Evolutionary conservation across 208 protist genomes (phyloP), one percentile per base, ranked within the genome.

Genomic region (Crithidia sp.): DNA sequence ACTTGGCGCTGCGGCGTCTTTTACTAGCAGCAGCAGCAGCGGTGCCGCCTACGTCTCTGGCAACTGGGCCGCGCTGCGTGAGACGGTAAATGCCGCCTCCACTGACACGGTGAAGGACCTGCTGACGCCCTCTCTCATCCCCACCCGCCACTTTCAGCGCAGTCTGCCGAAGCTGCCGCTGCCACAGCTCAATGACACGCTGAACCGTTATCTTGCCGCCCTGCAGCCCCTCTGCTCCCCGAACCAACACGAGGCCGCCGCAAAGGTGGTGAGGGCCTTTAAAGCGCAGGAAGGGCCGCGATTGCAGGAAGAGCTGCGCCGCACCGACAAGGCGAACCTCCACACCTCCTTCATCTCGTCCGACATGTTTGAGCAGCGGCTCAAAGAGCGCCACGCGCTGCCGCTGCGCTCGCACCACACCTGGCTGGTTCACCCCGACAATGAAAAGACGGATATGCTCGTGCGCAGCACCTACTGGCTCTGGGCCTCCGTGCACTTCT

Each of bases 301-400:
- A 4, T 61, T 95, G 16, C 91, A 97, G 10, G 83, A 92, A 6
- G 85, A 93, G 70, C 81, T 97, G 17, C 71, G 85, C 12, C 77
- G 80, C 47, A 96, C 84, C 2, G 83, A 96, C 77, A 84, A 83
- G 56, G 90, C 84, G 5, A 97, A 97, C 58, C 82, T 82, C 39
- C 90, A 96, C 83, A 96, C 91, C 3, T 94, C 87, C 7, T 97
- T 92, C 73, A 89, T 96, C 43, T 95, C 87, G 2, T 87, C 85
- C 4, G 90, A 95, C 72, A 82, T 85, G 71, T 96, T 92, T 63
- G 90, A 96, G 62, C 37, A 77, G 10, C 76, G 72, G 37, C 71
- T 97, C 17, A 76, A 74, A 41, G 78, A 86, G 41, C 84, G 93
- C 12, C 41, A 52, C 52, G 82, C 93, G 12, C 61, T 96, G n/a